Evolutionary conservation across 352 stramenopile genomes (phyloP), one percentile per base, ranked within the genome.

Genomic region (Aphanomyces cochlioides): DNA sequence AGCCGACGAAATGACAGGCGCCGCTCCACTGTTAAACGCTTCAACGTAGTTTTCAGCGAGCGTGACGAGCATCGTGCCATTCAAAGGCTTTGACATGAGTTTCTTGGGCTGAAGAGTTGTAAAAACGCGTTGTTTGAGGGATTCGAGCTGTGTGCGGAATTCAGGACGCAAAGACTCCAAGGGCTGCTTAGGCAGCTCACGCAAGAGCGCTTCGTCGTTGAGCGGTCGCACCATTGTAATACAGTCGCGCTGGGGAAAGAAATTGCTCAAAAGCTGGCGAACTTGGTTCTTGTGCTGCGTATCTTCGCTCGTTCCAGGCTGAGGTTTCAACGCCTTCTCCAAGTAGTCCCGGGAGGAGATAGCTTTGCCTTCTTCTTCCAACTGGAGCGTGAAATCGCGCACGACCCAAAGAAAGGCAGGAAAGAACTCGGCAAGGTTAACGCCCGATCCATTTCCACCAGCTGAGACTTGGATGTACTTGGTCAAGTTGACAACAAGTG

Each of bases 401-500:
- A 94, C 83, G 15, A 94, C 75, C 86, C 86, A 92, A 28, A 91
- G 45, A 65, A 95, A 92, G 17, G 80, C 68, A 0, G 86, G 86
- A 37, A 90, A 90, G 67, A 90, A 89, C 37, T 77, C 65, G 1
- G 81, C 79, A 13, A 92, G 58, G 19, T 87, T 82, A 47, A 47
- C 78, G 37, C 68, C 69, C 37, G 74, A 73, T 34, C 5, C 72
- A 28, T 28, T 28, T 0, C 54, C 56, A 15, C 65, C 53, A 19
- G 80, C 77, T 54, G 80, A 81, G 17, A 75, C 72, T 70, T 89
- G 79, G 47, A 91, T 90, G 73, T 83, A 82, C 75, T 89, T 89
- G 39, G 89, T 90, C 38, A 97, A 71, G 74, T 97, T 93, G 12
- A 95, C 90, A 7, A 97, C 90, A 8, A 97, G 86, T 70, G 90